A percentile compares a stretch with the other conserved stretches of the same genome.
Evolutionary conservation across 768 basidiomycete genomes (phyloP).

Genomic region (Serendipita vermifera): DNA sequence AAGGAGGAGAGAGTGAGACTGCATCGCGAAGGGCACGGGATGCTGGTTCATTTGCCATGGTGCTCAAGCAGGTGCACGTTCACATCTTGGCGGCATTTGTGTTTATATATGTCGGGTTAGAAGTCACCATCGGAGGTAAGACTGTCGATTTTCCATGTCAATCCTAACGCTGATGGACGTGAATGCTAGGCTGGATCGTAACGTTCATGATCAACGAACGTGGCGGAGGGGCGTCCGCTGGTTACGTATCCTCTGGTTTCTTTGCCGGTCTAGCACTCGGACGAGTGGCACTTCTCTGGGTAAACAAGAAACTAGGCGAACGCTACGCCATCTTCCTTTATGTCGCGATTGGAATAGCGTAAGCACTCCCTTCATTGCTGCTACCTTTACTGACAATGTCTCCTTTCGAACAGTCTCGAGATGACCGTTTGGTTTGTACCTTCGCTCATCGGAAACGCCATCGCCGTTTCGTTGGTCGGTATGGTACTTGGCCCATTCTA

Average conservation of each 20-base stretch:
- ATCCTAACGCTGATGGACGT: not conserved
- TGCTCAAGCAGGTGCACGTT: constrained; percentile 14
- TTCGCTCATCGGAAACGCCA: constrained; percentile 24
- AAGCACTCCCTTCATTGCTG: not conserved
- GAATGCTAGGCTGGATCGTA: constrained; percentile 20
- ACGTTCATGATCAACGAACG: constrained; percentile 18
- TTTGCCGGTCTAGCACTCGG: constrained; percentile 25
- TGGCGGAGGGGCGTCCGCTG: constrained; percentile 16
- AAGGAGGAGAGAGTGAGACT: not conserved
- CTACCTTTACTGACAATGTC: not conserved
- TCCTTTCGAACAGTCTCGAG: constrained; percentile 21
- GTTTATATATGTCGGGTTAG: constrained; percentile 27
- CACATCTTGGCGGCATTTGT: constrained; percentile 24
- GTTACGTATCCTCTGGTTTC: constrained; percentile 27
- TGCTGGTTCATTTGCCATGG: not conserved
- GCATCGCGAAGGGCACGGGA: not conserved
- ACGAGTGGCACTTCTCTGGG: constrained; percentile 9
- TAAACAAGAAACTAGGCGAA: constrained; percentile 13
- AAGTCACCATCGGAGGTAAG: constrained; percentile 24
- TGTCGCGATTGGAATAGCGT: constrained; percentile 16
- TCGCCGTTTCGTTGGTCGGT: constrained; percentile 27
- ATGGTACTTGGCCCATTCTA: constrained; percentile 28
- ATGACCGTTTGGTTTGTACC: constrained; percentile 27
- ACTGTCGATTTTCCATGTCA: too few relatives aligned
- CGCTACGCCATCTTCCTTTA: constrained; percentile 16